A percentile compares a stretch with the other conserved stretches of the same genome.
These are phyloP conservation scores for Anisodus tanguticus DNA, from an alignment of 257 asterid species.

Conservation along the genomic window DNA sequence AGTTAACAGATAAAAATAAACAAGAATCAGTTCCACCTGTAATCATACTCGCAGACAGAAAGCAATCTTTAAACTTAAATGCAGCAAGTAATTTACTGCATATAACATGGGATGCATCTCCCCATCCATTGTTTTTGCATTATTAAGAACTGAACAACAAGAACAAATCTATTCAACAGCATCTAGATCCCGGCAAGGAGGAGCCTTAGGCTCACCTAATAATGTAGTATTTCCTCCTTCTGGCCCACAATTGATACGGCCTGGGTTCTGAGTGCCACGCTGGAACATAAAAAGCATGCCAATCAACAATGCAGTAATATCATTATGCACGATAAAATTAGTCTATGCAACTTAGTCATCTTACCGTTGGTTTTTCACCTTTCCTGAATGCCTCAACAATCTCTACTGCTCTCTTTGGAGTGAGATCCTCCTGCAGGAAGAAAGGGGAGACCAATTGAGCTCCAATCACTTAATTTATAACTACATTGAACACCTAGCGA, in stretches of 20 bases:
- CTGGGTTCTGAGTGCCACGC: constrained; percentile 94
- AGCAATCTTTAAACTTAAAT: constrained; percentile 27
- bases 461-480: not conserved
- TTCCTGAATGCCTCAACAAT: constrained; percentile 86
- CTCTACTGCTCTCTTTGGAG: constrained; percentile 85
- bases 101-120: constrained; percentile 46
- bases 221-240: constrained; percentile 89
- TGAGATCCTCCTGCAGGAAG: constrained; percentile 77
- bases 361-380: constrained; percentile 96
- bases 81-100: constrained; percentile 35
- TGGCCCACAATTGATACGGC: constrained; percentile 79
- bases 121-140: constrained; percentile 48
- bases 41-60: not conserved
- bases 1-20: not conserved
- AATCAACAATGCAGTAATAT: constrained; percentile 12
- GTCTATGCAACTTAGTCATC: constrained; percentile 32
- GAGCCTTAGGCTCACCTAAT: constrained; percentile 86
- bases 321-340: constrained; percentile 21
- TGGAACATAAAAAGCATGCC: constrained; percentile 41
- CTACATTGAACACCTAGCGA: not conserved
- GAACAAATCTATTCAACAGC: constrained; percentile 58
- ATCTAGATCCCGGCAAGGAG: constrained; percentile 94
- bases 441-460: not conserved
- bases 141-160: constrained; percentile 47
- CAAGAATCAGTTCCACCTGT: not conserved